These are phyloP conservation scores for Termitomyces heimii DNA, from an alignment of 768 basidiomycete species.

Conservation along the genomic window DNA sequence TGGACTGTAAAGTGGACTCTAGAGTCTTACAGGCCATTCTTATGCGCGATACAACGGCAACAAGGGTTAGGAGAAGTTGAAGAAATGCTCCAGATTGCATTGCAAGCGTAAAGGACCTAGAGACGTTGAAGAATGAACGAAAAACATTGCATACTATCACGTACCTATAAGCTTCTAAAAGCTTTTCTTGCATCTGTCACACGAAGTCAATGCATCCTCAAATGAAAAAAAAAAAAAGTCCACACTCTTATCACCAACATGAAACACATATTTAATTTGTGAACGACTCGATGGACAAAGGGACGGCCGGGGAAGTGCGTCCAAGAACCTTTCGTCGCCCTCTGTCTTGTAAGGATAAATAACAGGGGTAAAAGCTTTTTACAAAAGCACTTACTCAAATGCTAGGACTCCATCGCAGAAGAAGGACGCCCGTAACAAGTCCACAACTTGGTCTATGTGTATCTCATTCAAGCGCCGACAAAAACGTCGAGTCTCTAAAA, in stretches of 20 bases:
- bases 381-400: slow-evolving; percentile 28
- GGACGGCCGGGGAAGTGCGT: slow-evolving; percentile 43
- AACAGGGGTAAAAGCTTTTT: background rate
- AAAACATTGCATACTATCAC: background rate
- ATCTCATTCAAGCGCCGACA: slow-evolving; percentile 29
- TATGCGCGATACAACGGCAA: slow-evolving; percentile 58
- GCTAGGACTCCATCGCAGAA: slow-evolving; percentile 30
- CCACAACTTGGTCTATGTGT: slow-evolving; percentile 25
- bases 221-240: background rate
- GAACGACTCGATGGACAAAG: slow-evolving; percentile 26
- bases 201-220: background rate
- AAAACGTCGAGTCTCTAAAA: slow-evolving; percentile 55
- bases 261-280: slow-evolving; percentile 28
- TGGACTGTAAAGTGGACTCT: slow-evolving; percentile 26
- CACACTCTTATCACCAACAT: slow-evolving; percentile 42
- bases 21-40: slow-evolving; percentile 39
- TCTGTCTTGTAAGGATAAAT: slow-evolving; percentile 31
- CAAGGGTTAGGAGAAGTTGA: slow-evolving; percentile 56
- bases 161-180: slow-evolving; percentile 47
- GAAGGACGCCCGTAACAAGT: slow-evolving; percentile 43
- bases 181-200: slow-evolving; percentile 12
- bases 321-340: slow-evolving; percentile 58
- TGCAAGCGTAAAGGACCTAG: slow-evolving; percentile 54
- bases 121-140: background rate
- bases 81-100: slow-evolving; percentile 74